Evolutionary conservation across 176 grass and related monocot genomes (phyloP).

Genomic region (Ampelocalamus luodianensis): DNA sequence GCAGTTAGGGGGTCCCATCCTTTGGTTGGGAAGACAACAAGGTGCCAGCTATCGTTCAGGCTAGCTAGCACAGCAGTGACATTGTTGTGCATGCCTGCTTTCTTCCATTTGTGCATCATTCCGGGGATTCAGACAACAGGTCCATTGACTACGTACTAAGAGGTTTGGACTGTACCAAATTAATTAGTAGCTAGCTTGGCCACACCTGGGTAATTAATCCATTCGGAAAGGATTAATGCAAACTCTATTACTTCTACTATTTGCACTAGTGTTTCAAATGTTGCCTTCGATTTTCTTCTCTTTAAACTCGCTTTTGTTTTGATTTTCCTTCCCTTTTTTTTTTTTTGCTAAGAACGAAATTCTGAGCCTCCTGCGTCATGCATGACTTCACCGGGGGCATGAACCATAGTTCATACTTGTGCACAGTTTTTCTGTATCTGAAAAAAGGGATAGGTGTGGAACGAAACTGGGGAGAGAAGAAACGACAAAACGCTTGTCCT

Average conservation of each 20-base stretch:
- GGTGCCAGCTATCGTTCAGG: conserved; percentile 51
- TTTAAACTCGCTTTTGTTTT: neutral
- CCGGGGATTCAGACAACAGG: conserved; percentile 30
- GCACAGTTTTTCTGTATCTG: neutral
- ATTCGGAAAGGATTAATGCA: conserved; percentile 13
- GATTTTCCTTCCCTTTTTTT: neutral
- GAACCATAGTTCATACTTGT: neutral
- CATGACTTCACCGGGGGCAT: neutral
- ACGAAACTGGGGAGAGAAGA: neutral
- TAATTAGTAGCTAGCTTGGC: neutral
- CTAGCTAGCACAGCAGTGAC: conserved; percentile 22
- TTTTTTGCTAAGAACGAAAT: neutral
- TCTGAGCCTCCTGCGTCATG: neutral
- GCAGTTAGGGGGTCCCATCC: conserved; percentile 10
- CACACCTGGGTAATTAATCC: conserved; percentile 8
- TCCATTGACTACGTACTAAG: conserved; percentile 18
- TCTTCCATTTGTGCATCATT: conserved; percentile 51
- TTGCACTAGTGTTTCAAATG: neutral
- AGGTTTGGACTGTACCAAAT: neutral
- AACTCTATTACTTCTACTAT: neutral
- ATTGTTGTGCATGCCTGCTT: conserved; percentile 20
- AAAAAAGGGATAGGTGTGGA: neutral
- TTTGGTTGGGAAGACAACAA: conserved; percentile 42
- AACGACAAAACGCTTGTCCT: conserved; percentile 45
- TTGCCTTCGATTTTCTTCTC: neutral